Conservation (phyloP, 768 basidiomycete genomes). For the Nidularia sp. region DNA sequence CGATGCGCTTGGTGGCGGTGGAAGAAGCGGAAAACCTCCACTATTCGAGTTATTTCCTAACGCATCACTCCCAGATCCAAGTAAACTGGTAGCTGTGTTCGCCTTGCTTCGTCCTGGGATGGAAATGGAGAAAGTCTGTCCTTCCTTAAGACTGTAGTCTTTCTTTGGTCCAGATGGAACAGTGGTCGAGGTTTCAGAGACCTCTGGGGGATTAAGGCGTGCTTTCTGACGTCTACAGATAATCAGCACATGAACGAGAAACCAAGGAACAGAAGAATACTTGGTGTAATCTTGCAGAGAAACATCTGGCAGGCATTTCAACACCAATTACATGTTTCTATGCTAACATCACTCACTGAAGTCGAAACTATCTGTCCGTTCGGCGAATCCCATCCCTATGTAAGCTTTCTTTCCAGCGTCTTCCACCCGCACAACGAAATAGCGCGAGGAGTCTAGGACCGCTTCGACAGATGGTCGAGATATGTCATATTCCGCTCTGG, state of each 20-base stretch:
- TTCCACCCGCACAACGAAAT: slow-evolving; percentile 91
- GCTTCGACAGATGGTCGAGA: slow-evolving; percentile 84
- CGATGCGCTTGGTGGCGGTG: slow-evolving; percentile 74
- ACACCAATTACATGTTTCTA: no score
- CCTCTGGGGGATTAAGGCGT: slow-evolving; percentile 47
- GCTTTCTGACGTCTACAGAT: slow-evolving; percentile 57
- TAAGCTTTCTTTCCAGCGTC: slow-evolving; percentile 85
- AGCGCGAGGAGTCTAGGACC: slow-evolving; percentile 92
- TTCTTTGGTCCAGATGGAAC: slow-evolving; percentile 80
- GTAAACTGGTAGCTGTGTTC: slow-evolving; percentile 27
- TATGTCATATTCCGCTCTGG: slow-evolving; percentile 78
- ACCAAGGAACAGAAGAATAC: slow-evolving; percentile 27
- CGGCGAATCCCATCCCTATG: slow-evolving; percentile 90
- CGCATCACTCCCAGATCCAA: slow-evolving; percentile 22
- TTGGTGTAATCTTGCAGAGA: slow-evolving; percentile 85
- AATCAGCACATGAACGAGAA: slow-evolving; percentile 6
- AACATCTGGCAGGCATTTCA: slow-evolving; percentile 48
- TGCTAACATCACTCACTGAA: slow-evolving; percentile 59
- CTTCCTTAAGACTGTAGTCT: slow-evolving; percentile 92
- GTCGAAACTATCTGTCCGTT: slow-evolving; percentile 86
- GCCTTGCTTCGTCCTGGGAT: slow-evolving; percentile 75
- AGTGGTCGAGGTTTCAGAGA: slow-evolving; percentile 56
- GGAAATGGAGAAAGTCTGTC: slow-evolving; percentile 89
- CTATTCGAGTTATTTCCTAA: slow-evolving; percentile 14
- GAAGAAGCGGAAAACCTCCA: slow-evolving; percentile 63